Base-by-base conservation (phyloP, 768 basidiomycete genomes). In the Mycena indigotica region DNA sequence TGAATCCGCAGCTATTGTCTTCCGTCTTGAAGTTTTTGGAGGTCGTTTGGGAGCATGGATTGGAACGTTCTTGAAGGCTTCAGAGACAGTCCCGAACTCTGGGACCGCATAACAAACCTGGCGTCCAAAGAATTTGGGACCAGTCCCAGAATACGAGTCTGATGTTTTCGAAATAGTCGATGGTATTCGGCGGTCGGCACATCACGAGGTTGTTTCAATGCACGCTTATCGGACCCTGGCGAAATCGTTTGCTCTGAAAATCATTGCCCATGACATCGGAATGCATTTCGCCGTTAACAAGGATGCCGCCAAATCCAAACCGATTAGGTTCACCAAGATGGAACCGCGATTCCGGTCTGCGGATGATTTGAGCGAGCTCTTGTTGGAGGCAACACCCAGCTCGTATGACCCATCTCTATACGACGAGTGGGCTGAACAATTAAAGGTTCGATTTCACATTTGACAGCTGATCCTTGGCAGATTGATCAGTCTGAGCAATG, bases 1-100 rank as follows among this genome's bases (percentile, higher is more conserved):
- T 80, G 26, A 91, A 91, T 58, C 91, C 94, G 0, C 81, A 87
- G 19, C 74, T 95, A 8, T 78, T 97, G 13, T 81, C 87, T 0
- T 84, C 87, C 12, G 81, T 91, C 19, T 72, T 96, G 48, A 78
- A 83, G 4, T 96, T 95, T 75, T 71, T 93, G 64, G 83, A 87
- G 59, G 78, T 85, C 24, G 84, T 90, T 17, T 91, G 91, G 93
- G 82, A 89, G 69, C 88, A 92, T 65, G 85, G 85, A 93, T 68
- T 85, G 82, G 54, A 61, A 74, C 0, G 72, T 82, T 1, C 76
- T 95, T 38, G 81, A 85, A 6, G 63, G 75, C 5, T 70, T 87
- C 5, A 83, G 87, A 17, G 71, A 79, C 12, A 82, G 88, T 64
- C 68, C 77, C 0, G 76, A 72, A 13, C 87, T 95, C 60, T 96